Evolutionary conservation across 306 rosid genomes (phyloP), one percentile per base, ranked within the genome.

Genomic region (Myrica gale): DNA sequence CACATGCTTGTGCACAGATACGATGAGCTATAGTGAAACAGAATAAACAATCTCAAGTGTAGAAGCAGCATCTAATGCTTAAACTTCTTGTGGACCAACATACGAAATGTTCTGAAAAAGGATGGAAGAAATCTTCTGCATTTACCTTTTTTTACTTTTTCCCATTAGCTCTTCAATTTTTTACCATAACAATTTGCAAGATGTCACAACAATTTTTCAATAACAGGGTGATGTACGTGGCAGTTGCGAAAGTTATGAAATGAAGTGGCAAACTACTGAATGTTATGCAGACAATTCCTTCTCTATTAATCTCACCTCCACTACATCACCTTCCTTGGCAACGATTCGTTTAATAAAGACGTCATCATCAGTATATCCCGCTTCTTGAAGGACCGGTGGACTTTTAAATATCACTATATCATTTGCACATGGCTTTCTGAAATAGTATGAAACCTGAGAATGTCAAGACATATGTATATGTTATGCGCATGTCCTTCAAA

Each of bases 371-470:
- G 98, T 82, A 66, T 96, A 96, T 83, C 98, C 98, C 79, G 88
- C 99, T 85, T 90, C 89, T 81, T 96, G 99, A 78, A 96, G 99
- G 3, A 89, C 96, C 1, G 98, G 99, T 74, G 99, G 98, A 77
- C 98, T 96, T 82, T 90, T 92, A 52, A 92, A 96, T 79, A 96
- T 92, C 76, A 92, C 97, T 19, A 96, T 90, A 79, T 92, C 99
- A 78, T 91, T 92, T 61, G 97, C 86, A 80, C 99, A 90, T 2
- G 99, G 99, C 84, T 88, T 87, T 86, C 99, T 89, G 82, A 95
- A 90, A 74, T 95, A 89, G 88, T 92, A 95, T 3, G 99, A 79
- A 43, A 95, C 98, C 98, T 95, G 89, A 81, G 72, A 87, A 81
- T 50, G 78, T 60, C 21, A 81, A 80, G 39, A 70, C 47, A 45